Percentiles rank a stretch among this genome's conserved stretches.
These are phyloP conservation scores for Trichoderma orchidacearum DNA, from an alignment of 495 filamentous ascomycete species.

Conservation along the genomic window DNA sequence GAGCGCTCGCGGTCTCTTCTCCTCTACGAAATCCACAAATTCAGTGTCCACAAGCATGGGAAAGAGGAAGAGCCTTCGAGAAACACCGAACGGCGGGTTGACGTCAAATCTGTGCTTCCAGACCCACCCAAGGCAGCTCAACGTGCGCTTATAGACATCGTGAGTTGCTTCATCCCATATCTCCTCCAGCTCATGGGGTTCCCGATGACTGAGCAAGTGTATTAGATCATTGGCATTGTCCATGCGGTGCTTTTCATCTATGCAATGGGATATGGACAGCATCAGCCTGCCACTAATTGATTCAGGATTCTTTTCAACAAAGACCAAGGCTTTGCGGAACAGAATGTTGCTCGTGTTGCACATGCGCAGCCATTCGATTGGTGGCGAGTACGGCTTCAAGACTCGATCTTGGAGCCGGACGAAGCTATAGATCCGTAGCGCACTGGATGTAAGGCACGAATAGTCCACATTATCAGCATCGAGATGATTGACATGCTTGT, in stretches of 20 bases:
- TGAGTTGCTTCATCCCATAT: conserved; percentile 14
- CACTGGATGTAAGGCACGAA: conserved; percentile 16
- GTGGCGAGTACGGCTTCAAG: conserved; percentile 20
- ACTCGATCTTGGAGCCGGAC: conserved; percentile 14
- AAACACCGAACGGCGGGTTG: conserved; percentile 10
- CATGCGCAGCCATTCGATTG: conserved; percentile 21
- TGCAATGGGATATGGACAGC: conserved; percentile 6
- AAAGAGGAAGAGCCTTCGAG: conserved; percentile 21
- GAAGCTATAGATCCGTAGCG: conserved; percentile 16
- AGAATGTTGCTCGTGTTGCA: conserved; percentile 4
- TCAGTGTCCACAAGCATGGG: conserved; percentile 17
- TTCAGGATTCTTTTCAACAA: neutral
- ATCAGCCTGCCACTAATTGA: conserved; percentile 2
- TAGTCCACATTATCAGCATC: conserved; percentile 18
- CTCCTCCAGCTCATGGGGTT: neutral
- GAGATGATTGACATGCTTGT: conserved; percentile 6
- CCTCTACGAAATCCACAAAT: conserved; percentile 20
- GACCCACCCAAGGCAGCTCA: conserved; percentile 20
- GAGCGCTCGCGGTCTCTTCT: conserved; percentile 21
- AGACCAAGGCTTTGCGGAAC: neutral
- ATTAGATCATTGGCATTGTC: conserved; percentile 1
- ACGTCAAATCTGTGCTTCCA: conserved; percentile 13
- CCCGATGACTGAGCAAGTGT: neutral
- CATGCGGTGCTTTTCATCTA: conserved; percentile 8
- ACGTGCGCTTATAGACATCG: conserved; percentile 17